Evolutionary conservation across 345 rosid species (phyloP), one percentile per base, ranked within the genome.

Genomic region (Eucalyptus pauciflora): DNA sequence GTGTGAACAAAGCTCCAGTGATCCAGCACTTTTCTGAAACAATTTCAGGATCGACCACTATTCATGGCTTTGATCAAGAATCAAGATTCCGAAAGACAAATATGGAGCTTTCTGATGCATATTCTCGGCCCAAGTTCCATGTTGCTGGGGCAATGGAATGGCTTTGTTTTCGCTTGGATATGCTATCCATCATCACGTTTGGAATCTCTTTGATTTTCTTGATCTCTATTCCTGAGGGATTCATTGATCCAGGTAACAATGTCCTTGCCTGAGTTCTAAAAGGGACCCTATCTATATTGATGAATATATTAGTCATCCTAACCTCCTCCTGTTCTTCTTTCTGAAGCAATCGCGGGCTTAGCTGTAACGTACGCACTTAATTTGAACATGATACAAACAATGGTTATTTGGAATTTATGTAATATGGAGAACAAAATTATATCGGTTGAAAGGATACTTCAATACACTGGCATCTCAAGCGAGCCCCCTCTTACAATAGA

Each of bases 21-120:
- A 94, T 96, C 79, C 97, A 96, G 58, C 96, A 95, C 93, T 96
- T 96, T 86, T 88, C 99, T n/a, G 99, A 96, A 91, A 95, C 98
- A 79, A 93, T 96, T 67, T 93, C 95, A 15, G 99, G 97, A 62
- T 90, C 95, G 86, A 92, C 95, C 89, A 95, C 95, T 41, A 94
- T 96, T 90, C 92, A 98, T 91, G 94, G 98, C 90, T 96, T 97
- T 89, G 97, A 94, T 91, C 97, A 96, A 88, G 95, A 93, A 89
- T 88, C 93, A 22, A 94, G 96, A 88, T 97, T 97, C 91, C 91
- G 50, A 37, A 87, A 91, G 85, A 94, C 92, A 54, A 95, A 93
- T 88, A 94, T 97, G 96, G 89, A 88, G 90, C 92, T 94, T 22
- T 89, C 86, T 6, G 97, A 96, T 91, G 92, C 90, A 56, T 93